Percentiles rank a stretch among this genome's conserved stretches.
These are phyloP conservation scores for Erigeron philadelphicus DNA, from an alignment of 140 eudicot genomes.

Conservation along the genomic window DNA sequence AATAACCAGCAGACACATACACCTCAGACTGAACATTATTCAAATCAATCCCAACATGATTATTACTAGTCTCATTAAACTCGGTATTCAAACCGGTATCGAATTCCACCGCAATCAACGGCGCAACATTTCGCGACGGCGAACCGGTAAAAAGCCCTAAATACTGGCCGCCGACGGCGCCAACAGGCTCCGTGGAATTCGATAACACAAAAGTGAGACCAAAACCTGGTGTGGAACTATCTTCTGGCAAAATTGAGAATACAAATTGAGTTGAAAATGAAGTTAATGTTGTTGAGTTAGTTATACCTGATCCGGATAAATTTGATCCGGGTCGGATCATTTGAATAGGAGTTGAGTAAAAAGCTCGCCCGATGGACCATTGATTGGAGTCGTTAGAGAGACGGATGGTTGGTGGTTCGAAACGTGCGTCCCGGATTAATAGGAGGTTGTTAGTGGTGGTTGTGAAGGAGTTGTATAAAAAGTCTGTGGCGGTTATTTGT, in stretches of 20 bases:
- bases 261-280: constrained; percentile 63
- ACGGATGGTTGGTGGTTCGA: constrained; percentile 60
- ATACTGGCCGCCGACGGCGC: constrained; percentile 62
- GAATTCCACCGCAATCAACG: constrained; percentile 58
- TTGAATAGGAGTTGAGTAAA: constrained; percentile 35
- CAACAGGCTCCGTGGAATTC: constrained; percentile 35
- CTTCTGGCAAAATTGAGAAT: constrained; percentile 56
- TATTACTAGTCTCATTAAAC: constrained; percentile 51
- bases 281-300: constrained; percentile 27
- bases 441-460: constrained; percentile 31
- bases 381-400: constrained; percentile 54
- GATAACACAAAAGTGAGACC: constrained; percentile 61
- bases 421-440: constrained; percentile 49
- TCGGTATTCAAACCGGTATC: constrained; percentile 59
- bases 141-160: constrained; percentile 43
- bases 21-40: constrained; percentile 38
- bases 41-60: constrained; percentile 63
- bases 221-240: constrained; percentile 50
- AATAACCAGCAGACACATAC: constrained; percentile 48
- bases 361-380: constrained; percentile 61
- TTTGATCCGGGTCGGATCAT: constrained; percentile 7
- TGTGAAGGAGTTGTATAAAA: constrained; percentile 55
- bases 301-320: constrained; percentile 1
- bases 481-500: constrained; percentile 48
- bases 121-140: constrained; percentile 28